Evolutionary conservation across 805 yeast species (phyloP).

Genomic region (Hermanozyma aechmeae): DNA sequence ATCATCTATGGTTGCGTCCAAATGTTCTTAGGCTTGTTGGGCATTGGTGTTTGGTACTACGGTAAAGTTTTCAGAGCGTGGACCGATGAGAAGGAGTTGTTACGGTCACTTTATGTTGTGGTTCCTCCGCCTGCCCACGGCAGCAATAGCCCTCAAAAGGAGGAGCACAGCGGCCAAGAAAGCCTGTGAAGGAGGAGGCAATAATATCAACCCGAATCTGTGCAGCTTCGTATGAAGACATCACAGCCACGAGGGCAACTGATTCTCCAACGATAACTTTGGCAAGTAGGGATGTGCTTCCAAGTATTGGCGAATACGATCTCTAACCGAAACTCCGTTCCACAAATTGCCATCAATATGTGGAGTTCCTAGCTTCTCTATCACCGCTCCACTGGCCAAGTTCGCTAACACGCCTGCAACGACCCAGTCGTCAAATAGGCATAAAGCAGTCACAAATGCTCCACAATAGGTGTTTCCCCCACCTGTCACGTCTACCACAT

Average conservation of each 20-base stretch:
- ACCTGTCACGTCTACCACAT: slow-evolving; percentile 35
- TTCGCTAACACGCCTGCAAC: slow-evolving; percentile 60
- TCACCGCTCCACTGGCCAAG: slow-evolving; percentile 71
- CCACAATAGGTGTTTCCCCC: slow-evolving; percentile 39
- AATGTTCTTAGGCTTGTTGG: slow-evolving; percentile 37
- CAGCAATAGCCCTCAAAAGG: too few relatives aligned
- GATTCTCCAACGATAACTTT: too few relatives aligned
- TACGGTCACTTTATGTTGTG: slow-evolving; percentile 27
- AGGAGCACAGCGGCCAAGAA: too few relatives aligned
- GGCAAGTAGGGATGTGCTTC: slow-evolving; percentile 3
- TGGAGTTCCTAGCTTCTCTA: slow-evolving; percentile 63
- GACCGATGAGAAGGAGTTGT: slow-evolving; percentile 39
- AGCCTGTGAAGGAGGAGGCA: too few relatives aligned
- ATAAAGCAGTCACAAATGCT: slow-evolving; percentile 43
- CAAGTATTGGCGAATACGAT: slow-evolving; percentile 36
- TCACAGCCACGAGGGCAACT: not conserved
- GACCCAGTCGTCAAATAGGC: slow-evolving; percentile 39
- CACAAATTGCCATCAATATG: slow-evolving; percentile 32
- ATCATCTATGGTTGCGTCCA: slow-evolving; percentile 46
- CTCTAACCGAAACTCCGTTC: slow-evolving; percentile 47
- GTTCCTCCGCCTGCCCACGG: too few relatives aligned
- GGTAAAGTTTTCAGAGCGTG: slow-evolving; percentile 44
- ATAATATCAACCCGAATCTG: too few relatives aligned
- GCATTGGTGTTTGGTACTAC: slow-evolving; percentile 43
- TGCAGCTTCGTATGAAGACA: not conserved